phyloP scores from a whole-genome alignment of 176 grass and related monocot species.

The Cocos nucifera region DNA sequence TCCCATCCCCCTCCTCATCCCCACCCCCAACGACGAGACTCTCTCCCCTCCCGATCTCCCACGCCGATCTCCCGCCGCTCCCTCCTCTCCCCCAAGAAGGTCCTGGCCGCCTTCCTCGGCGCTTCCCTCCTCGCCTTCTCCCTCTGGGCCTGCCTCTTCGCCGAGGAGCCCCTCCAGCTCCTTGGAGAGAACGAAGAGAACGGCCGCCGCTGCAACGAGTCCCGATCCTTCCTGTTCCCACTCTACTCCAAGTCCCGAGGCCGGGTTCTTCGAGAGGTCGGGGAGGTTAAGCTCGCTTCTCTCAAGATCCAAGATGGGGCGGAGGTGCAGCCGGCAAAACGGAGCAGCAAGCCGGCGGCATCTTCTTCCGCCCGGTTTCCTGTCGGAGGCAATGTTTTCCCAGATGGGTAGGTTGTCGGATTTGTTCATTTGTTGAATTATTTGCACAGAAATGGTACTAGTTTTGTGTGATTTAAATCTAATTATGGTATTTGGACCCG shows the following conservation, averaged over 20 bases:
- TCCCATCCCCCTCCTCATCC: no score
- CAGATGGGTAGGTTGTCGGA: constrained; percentile 36
- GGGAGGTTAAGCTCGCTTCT: constrained; percentile 59
- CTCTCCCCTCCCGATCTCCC: no score
- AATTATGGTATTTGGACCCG: no score
- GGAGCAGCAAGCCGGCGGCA: constrained; percentile 12
- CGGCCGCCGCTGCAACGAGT: constrained; percentile 32
- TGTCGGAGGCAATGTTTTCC: constrained; percentile 74
- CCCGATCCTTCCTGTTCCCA: constrained; percentile 66
- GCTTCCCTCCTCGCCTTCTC: constrained; percentile 27
- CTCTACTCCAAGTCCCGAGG: constrained; percentile 54
- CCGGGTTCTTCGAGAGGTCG: constrained; percentile 44
- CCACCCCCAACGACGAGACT: no score
- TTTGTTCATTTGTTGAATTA: neutral
- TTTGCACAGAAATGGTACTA: no score
- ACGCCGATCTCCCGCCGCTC: neutral
- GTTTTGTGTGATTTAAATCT: no score
- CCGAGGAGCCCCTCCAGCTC: constrained; percentile 63
- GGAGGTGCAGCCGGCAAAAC: constrained; percentile 7
- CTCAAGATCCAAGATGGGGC: constrained; percentile 16
- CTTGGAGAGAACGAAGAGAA: constrained; percentile 21
- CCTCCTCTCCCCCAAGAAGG: constrained; percentile 20
- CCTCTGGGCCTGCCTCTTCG: constrained; percentile 38
- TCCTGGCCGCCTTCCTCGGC: constrained; percentile 13
- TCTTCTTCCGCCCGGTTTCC: constrained; percentile 41